Percentiles rank a stretch among this genome's conserved stretches.
These are phyloP conservation scores for Diplodia seriata DNA, from an alignment of 2,329 filamentous ascomycete species.

Conservation along the genomic window DNA sequence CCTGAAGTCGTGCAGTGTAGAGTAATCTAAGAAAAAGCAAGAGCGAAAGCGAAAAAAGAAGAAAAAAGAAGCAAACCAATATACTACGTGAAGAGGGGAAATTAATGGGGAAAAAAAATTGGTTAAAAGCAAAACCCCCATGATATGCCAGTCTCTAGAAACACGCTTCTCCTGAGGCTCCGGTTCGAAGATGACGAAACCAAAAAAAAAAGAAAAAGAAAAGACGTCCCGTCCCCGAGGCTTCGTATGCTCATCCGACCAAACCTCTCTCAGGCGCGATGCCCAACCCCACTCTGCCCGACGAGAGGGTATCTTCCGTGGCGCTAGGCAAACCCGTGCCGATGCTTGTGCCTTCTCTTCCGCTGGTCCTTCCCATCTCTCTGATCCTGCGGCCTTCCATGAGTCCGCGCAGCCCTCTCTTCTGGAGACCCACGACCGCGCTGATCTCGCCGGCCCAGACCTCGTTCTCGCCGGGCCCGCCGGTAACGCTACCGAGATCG, in stretches of 20 bases:
- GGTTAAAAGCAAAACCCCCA: not conserved
- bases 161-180: not conserved
- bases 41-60: not conserved
- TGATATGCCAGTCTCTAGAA: not conserved
- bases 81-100: constrained; percentile 1
- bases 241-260: constrained; percentile 1
- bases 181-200: not conserved
- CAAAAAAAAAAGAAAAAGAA: not conserved
- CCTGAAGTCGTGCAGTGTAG: not conserved
- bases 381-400: constrained; percentile 93
- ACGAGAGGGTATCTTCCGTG: not conserved
- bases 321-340: constrained; percentile 9
- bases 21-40: not conserved
- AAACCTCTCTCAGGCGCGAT: constrained; percentile 25
- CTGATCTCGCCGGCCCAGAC: constrained; percentile 83
- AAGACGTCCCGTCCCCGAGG: not conserved
- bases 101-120: not conserved
- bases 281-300: constrained; percentile 3
- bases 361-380: constrained; percentile 64
- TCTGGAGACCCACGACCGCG: constrained; percentile 93
- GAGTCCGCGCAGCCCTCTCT: constrained; percentile 84
- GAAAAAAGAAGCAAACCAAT: not conserved
- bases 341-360: constrained; percentile 5
- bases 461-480: constrained; percentile 59
- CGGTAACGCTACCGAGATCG: constrained; percentile 45